Evolutionary conservation across 345 rosid genomes (phyloP).

Genomic region (Eucalyptus urophylla): DNA sequence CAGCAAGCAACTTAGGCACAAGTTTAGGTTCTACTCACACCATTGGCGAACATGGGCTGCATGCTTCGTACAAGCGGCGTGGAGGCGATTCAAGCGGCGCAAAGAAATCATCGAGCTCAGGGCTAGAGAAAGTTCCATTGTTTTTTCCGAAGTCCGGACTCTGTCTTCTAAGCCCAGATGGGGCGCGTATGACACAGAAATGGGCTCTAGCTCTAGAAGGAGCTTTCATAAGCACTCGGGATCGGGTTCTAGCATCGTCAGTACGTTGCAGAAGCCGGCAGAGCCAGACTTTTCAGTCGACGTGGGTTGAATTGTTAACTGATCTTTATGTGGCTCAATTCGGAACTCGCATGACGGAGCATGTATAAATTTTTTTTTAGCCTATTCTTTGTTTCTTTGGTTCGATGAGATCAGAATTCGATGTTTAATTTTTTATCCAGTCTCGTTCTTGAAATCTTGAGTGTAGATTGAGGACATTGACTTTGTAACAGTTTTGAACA

Average conservation of each 20-base stretch:
- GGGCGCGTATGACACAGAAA: not conserved
- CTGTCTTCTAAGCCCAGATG: not conserved
- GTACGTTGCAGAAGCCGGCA: conserved; percentile 12
- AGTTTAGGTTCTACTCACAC: conserved; percentile 9
- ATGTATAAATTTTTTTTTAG: not conserved
- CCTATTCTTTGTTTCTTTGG: not conserved
- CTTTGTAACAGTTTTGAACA: not conserved
- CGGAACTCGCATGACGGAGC: not conserved
- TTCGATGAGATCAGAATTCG: not conserved
- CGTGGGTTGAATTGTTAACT: not conserved
- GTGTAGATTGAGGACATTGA: not conserved
- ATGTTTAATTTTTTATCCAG: not conserved
- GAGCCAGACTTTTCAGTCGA: conserved; percentile 19
- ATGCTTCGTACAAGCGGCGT: conserved; percentile 13
- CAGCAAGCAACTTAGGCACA: conserved; percentile 7
- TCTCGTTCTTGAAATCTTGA: not conserved
- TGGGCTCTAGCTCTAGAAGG: conserved; percentile 9
- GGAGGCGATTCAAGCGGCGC: conserved; percentile 2
- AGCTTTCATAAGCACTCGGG: conserved; percentile 1
- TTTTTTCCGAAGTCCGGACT: not conserved
- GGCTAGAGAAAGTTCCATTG: not conserved
- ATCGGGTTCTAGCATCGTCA: not conserved
- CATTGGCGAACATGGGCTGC: conserved; percentile 22
- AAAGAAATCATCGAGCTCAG: not conserved
- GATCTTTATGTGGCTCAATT: not conserved